Evolutionary conservation across 116 monocot species (phyloP).

Genomic region (Iris pallida): DNA sequence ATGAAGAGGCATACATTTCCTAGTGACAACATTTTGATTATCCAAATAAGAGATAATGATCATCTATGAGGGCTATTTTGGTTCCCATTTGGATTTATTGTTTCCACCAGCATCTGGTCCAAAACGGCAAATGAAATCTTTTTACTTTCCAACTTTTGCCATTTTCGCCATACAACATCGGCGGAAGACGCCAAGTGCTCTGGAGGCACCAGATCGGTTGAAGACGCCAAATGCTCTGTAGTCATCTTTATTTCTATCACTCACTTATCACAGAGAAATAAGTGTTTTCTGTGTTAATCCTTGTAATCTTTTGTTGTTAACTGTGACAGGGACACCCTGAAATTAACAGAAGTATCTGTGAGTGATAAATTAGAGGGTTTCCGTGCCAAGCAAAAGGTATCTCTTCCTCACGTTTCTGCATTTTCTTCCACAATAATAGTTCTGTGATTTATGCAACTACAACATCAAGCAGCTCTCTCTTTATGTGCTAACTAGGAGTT

Average conservation of each 20-base stretch:
- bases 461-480: background rate
- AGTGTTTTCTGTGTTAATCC: background rate
- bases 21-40: too few species aligned
- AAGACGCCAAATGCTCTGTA: conserved; percentile 6
- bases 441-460: background rate
- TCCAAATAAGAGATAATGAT: too few species aligned
- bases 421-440: background rate
- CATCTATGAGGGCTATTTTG: too few species aligned
- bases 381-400: conserved; percentile 82
- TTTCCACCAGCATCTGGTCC: background rate
- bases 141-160: too few species aligned
- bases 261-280: background rate
- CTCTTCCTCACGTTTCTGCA: background rate
- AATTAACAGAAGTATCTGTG: conserved; percentile 81
- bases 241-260: too few species aligned
- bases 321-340: conserved; percentile 32
- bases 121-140: too few species aligned
- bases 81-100: too few species aligned
- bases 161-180: too few species aligned
- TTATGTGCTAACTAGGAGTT: background rate
- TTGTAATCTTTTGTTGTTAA: background rate
- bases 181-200: too few species aligned
- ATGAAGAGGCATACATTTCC: too few species aligned
- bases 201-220: background rate
- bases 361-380: conserved; percentile 84